These are phyloP conservation scores for Hanseniaspora guilliermondii DNA, from an alignment of 805 yeast species.

Conservation along the genomic window DNA sequence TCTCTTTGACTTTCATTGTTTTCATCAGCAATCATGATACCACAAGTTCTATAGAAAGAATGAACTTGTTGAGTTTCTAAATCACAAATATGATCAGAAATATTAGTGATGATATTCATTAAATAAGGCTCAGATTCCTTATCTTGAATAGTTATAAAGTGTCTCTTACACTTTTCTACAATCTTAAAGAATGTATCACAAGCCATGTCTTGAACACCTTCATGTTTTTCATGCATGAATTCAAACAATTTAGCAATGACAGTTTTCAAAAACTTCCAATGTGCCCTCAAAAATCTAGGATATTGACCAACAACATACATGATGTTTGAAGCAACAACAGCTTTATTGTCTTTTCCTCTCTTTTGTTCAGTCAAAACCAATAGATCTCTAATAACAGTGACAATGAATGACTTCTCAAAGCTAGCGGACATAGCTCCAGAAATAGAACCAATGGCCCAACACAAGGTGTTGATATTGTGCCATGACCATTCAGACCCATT, in stretches of 20 bases:
- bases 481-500: constrained; percentile 99
- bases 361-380: constrained; percentile 88
- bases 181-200: constrained; percentile 97
- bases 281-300: constrained; percentile 93
- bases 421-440: constrained; percentile 98
- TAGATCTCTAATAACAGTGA: constrained; percentile 83
- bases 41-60: constrained; percentile 95
- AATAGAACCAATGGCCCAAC: constrained; percentile 99
- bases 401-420: constrained; percentile 87
- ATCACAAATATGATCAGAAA: constrained; percentile 79
- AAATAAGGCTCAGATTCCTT: constrained; percentile 84
- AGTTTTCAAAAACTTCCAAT: constrained; percentile 93
- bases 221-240: constrained; percentile 99
- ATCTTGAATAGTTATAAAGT: constrained; percentile 77
- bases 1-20: constrained; percentile 56
- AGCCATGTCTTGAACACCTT: constrained; percentile 99
- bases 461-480: constrained; percentile 91
- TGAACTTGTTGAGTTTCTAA: constrained; percentile 95
- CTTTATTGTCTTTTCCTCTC: constrained; percentile 94
- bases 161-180: constrained; percentile 87
- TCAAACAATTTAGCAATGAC: constrained; percentile 92
- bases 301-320: constrained; percentile 99
- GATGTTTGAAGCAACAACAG: constrained; percentile 97
- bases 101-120: constrained; percentile 71
- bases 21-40: constrained; percentile 82